A percentile compares a stretch with the other conserved stretches of the same genome.
These are phyloP conservation scores for Fraxinus platypoda DNA, from an alignment of 305 asterid species.

Conservation along the genomic window DNA sequence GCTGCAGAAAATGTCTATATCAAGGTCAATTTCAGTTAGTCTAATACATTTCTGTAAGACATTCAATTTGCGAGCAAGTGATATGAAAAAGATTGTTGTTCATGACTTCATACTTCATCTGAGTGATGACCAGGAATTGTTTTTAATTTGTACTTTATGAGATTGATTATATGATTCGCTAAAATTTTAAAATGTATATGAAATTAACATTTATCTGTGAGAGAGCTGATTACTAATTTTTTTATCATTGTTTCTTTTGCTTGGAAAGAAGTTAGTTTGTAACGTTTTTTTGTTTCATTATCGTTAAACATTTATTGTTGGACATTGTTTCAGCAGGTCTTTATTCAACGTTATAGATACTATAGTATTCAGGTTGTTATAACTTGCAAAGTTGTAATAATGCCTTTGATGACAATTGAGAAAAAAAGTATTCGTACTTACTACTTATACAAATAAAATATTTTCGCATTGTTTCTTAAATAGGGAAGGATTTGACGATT, in stretches of 20 bases:
- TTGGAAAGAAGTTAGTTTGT: background rate
- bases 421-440: background rate
- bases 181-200: background rate
- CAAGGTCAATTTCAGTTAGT: conserved; percentile 43
- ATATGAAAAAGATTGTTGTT: background rate
- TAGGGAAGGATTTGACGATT: background rate
- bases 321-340: background rate
- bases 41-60: background rate
- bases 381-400: background rate
- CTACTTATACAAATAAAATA: background rate
- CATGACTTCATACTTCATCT: conserved; percentile 3
- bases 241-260: background rate
- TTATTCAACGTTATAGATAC: background rate
- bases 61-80: background rate
- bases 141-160: background rate
- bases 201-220: background rate
- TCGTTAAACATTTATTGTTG: background rate
- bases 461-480: background rate
- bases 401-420: background rate
- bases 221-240: background rate
- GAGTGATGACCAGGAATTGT: background rate
- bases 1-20: conserved; percentile 94
- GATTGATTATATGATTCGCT: conserved; percentile 1
- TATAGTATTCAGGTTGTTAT: background rate
- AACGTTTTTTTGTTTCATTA: background rate